Percentiles rank a stretch among this genome's conserved stretches.
Evolutionary conservation across 257 asterid genomes (phyloP).

Genomic region (Capsicum pubescens): DNA sequence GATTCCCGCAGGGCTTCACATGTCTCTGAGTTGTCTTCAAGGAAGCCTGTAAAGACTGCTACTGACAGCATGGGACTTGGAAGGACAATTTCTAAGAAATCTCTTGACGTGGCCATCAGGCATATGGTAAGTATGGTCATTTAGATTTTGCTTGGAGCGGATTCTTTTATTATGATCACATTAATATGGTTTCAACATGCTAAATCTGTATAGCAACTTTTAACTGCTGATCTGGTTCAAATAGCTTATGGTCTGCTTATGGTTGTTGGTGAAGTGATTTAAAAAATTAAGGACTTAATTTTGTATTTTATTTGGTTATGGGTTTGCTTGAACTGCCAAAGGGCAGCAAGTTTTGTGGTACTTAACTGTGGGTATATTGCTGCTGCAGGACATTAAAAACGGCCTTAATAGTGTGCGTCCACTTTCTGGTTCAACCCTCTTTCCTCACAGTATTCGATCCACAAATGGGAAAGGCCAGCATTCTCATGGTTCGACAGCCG

Average conservation of each 20-base stretch:
- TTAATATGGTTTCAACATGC: neutral
- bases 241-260: constrained; percentile 19
- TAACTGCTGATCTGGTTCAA: neutral
- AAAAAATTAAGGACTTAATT: neutral
- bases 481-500: constrained; percentile 33
- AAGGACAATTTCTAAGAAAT: constrained; percentile 85
- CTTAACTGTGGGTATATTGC: constrained; percentile 14
- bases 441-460: constrained; percentile 96
- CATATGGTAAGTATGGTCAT: constrained; percentile 69
- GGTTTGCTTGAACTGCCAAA: constrained; percentile 18
- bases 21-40: constrained; percentile 56
- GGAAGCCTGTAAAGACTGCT: constrained; percentile 79
- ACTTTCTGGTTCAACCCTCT: constrained; percentile 75
- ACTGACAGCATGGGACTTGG: constrained; percentile 83
- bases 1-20: constrained; percentile 57
- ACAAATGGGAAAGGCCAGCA: constrained; percentile 59
- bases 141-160: neutral
- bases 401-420: constrained; percentile 69
- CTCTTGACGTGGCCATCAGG: constrained; percentile 90
- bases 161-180: constrained; percentile 8
- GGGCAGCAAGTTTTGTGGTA: neutral
- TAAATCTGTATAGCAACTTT: neutral
- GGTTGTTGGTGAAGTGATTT: constrained; percentile 3
- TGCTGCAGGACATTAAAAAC: constrained; percentile 78
- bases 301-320: constrained; percentile 10